phyloP scores from a whole-genome alignment of 1,284 basidiomycete species.

The Fomitopsis palustris region DNA sequence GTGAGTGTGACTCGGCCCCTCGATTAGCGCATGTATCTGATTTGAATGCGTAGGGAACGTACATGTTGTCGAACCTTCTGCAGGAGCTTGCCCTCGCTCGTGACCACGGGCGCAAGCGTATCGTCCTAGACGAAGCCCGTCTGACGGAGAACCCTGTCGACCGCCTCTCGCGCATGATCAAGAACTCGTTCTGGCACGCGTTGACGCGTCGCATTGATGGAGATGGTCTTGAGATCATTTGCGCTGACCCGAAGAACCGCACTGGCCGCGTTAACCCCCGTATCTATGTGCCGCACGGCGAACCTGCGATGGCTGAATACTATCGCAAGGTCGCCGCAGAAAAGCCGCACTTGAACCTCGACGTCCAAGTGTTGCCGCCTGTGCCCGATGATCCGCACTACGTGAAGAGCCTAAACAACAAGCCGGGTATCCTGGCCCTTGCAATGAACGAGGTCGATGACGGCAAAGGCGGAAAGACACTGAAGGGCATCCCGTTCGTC shows the following conservation, averaged over 20 bases:
- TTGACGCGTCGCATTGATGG: constrained; percentile 96
- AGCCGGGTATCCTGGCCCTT: constrained; percentile 91
- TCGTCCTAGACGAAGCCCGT: constrained; percentile 96
- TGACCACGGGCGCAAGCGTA: constrained; percentile 92
- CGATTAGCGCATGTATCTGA: neutral
- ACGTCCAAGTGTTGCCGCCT: constrained; percentile 85
- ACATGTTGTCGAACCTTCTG: constrained; percentile 98
- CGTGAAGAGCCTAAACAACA: constrained; percentile 90
- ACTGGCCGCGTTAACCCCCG: constrained; percentile 83
- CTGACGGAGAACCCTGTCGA: constrained; percentile 97
- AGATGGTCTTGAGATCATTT: constrained; percentile 94
- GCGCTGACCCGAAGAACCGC: constrained; percentile 95
- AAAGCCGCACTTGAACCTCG: constrained; percentile 87
- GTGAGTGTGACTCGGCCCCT: constrained; percentile 42
- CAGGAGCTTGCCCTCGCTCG: constrained; percentile 98
- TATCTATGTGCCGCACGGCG: constrained; percentile 92
- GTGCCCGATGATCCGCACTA: constrained; percentile 86
- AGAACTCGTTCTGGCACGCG: constrained; percentile 97
- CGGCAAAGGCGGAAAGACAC: constrained; percentile 69
- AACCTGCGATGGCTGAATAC: constrained; percentile 93
- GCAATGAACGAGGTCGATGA: constrained; percentile 94
- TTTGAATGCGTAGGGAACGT: constrained; percentile 69
- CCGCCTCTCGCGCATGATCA: constrained; percentile 96
- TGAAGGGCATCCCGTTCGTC: constrained; percentile 95
- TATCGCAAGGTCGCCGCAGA: constrained; percentile 80